A percentile compares a stretch with the other conserved stretches of the same genome.
Conservation (phyloP, 163 green algal species). For the Chloromonas sp. region DNA sequence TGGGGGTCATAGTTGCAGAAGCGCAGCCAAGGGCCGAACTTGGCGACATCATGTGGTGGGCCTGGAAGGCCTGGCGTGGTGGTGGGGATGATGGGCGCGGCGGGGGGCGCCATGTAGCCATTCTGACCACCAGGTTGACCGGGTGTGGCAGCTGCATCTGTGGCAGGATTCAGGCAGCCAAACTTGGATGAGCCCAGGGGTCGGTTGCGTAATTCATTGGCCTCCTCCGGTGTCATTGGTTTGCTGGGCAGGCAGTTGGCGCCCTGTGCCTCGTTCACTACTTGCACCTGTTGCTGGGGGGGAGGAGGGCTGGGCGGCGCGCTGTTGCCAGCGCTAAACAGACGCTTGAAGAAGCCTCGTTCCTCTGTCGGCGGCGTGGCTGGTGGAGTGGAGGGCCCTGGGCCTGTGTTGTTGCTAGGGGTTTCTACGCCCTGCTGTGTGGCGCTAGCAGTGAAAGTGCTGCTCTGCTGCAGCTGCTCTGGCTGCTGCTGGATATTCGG, state of each 20-base stretch:
- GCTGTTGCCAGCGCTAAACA: conserved; percentile 4
- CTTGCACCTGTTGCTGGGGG: not conserved
- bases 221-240: not conserved
- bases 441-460: too few species aligned
- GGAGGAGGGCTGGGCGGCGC: not conserved
- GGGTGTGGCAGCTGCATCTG: not conserved
- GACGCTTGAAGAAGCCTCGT: conserved; percentile 1
- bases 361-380: not conserved
- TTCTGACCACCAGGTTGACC: not conserved
- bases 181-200: not conserved
- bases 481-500: too few species aligned
- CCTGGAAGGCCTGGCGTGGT: conserved; percentile 2
- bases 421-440: too few species aligned
- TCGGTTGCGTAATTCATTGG: not conserved
- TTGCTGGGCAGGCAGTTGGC: conserved; percentile 7
- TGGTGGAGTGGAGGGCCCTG: not conserved
- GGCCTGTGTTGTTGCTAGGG: not conserved
- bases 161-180: not conserved
- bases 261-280: not conserved
- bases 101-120: not conserved
- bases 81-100: not conserved
- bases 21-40: conserved; percentile 6
- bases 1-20: conserved; percentile 1
- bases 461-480: too few species aligned
- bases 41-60: not conserved